Evolutionary conservation across 2,329 filamentous ascomycete genomes (phyloP).

Genomic region (Colletotrichum costaricense): DNA sequence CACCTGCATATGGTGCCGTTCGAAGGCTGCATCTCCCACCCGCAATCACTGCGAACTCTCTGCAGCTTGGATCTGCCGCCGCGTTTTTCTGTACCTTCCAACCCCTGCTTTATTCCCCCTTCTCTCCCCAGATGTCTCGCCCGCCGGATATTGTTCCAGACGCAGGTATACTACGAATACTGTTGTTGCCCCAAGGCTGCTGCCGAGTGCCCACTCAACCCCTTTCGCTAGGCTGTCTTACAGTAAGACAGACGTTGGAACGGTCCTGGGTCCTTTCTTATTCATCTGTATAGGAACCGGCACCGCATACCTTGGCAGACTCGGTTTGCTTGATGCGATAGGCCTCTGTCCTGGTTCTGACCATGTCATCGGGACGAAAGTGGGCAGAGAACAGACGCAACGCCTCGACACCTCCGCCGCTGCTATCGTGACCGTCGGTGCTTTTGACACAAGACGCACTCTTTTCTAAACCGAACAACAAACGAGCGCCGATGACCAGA

Average conservation of each 20-base stretch:
- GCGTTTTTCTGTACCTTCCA: neutral
- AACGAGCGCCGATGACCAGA: conserved; percentile 35
- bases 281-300: neutral
- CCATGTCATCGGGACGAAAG: neutral
- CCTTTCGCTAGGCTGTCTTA: neutral
- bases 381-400: conserved; percentile 26
- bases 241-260: neutral
- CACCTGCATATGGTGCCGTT: conserved; percentile 4
- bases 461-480: conserved; percentile 24
- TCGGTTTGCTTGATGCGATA: neutral
- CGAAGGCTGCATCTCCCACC: neutral
- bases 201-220: neutral
- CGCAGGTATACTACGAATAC: neutral
- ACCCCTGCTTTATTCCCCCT: neutral
- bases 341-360: neutral
- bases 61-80: neutral
- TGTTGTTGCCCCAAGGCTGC: neutral
- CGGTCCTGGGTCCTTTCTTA: neutral
- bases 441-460: conserved; percentile 30
- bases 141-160: neutral
- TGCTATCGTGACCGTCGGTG: conserved; percentile 22
- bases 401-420: conserved; percentile 26
- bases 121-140: neutral
- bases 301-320: neutral
- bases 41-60: neutral